These are phyloP conservation scores for Pugionium dolabratum DNA, from an alignment of 345 rosid genomes.

Conservation along the genomic window DNA sequence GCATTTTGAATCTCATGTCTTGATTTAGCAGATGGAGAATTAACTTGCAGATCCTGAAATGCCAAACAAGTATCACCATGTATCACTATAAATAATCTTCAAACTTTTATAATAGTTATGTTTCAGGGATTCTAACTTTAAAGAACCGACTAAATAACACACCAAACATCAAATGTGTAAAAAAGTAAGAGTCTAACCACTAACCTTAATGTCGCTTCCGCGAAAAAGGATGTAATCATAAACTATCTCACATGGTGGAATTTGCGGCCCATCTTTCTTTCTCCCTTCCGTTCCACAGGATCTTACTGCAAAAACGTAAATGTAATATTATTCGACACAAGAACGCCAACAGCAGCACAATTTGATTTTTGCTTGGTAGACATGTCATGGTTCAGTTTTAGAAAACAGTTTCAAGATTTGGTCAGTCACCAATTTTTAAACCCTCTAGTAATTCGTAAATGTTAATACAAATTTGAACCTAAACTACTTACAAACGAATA, in stretches of 20 bases:
- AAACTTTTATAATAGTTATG: background rate
- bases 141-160: background rate
- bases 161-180: constrained; percentile 1
- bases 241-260: constrained; percentile 51
- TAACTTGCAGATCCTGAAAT: constrained; percentile 86
- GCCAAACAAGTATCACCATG: constrained; percentile 1
- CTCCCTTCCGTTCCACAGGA: constrained; percentile 69
- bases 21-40: constrained; percentile 67
- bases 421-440: background rate
- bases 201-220: constrained; percentile 65
- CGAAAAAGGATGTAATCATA: constrained; percentile 64
- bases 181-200: background rate
- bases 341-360: constrained; percentile 1
- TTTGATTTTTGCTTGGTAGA: background rate
- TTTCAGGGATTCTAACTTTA: background rate
- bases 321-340: constrained; percentile 13
- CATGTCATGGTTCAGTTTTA: background rate
- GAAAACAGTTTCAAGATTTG: constrained; percentile 5
- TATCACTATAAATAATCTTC: background rate
- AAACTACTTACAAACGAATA: background rate
- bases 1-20: constrained; percentile 31
- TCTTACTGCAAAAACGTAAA: constrained; percentile 43
- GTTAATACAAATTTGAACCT: background rate
- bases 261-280: constrained; percentile 58
- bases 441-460: constrained; percentile 6